Evolutionary conservation across 2,329 filamentous ascomycete genomes (phyloP), one percentile per base, ranked within the genome.

Genomic region (Apiospora koreana): DNA sequence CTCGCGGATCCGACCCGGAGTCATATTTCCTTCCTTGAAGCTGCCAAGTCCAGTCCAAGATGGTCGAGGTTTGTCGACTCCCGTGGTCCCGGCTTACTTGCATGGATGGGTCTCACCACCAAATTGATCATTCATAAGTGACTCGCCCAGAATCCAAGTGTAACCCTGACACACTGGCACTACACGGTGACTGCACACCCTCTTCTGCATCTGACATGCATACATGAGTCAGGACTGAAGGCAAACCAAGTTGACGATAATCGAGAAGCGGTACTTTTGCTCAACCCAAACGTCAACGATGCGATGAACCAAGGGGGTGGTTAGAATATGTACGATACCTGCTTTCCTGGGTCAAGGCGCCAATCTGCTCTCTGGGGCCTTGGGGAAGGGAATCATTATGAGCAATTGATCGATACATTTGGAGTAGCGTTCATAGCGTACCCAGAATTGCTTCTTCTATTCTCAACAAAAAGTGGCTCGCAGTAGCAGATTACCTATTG

Each of bases 381-480:
- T 43, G 54, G 54, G 31, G 31, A 62, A 16, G n/a, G 23, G 12
- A 23, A 50, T 50, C 18, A 58, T 35, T 58, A 58, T 28, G 48
- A 54, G 25, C 25, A 31, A 8, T 54, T 31, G 48, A 54, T 31
- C 25, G 48, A 54, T 54, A 54, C 25, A 31, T 54, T 31, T 18
- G 48, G 28, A 31, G 48, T 31, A 35, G 50, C 50, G 50, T 35
- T 10, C 50, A 58, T n/a, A 58, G 50, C 25, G 28, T 35, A 35
- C 64, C 41, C 16, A 45, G 65, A 67, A 67, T 67, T 67, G 65
- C 65, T 46, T 67, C 65, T 45, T 46, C 18, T 14, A 38, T 62
- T 38, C 54, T n/a, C 21, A 23, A 38, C 54, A 31, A 62, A 62
- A 62, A 62, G 54, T 62, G 54, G 54, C 65, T 14, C 65, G 12